Conservation (phyloP, 345 rosid species). For the Populus nigra region DNA sequence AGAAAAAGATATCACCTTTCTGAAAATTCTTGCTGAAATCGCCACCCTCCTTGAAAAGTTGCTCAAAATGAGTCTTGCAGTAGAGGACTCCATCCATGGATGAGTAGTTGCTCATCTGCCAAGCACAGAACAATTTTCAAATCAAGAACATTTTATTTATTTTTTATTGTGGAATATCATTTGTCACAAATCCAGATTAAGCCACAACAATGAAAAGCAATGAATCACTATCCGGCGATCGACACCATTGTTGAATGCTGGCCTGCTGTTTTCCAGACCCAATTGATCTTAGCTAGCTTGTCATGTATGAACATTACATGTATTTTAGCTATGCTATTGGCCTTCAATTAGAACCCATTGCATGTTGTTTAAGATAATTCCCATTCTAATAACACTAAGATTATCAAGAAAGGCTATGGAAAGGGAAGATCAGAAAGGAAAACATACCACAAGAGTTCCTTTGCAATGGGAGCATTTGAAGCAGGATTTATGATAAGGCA, state of each 20-base stretch:
- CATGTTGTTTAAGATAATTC: neutral
- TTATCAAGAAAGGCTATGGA: neutral
- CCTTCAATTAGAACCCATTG: neutral
- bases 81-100: conserved; percentile 98
- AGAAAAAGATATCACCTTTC: conserved; percentile 37
- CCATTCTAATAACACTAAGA: neutral
- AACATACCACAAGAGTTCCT: conserved; percentile 68
- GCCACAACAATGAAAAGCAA: neutral
- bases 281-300: neutral
- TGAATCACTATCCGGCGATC: neutral
- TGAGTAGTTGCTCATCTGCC: conserved; percentile 95
- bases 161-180: neutral
- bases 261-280: neutral
- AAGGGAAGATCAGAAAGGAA: neutral
- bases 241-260: neutral
- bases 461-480: conserved; percentile 95
- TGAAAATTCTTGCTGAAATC: conserved; percentile 96
- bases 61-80: conserved; percentile 97
- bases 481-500: conserved; percentile 83
- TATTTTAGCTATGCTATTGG: neutral
- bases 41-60: conserved; percentile 97
- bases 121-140: neutral
- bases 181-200: neutral
- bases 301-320: neutral
- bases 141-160: too few relatives aligned